Percentiles rank a stretch among this genome's conserved stretches.
phyloP scores from a whole-genome alignment of 2,329 filamentous ascomycete species.

The Fusarium sp. region DNA sequence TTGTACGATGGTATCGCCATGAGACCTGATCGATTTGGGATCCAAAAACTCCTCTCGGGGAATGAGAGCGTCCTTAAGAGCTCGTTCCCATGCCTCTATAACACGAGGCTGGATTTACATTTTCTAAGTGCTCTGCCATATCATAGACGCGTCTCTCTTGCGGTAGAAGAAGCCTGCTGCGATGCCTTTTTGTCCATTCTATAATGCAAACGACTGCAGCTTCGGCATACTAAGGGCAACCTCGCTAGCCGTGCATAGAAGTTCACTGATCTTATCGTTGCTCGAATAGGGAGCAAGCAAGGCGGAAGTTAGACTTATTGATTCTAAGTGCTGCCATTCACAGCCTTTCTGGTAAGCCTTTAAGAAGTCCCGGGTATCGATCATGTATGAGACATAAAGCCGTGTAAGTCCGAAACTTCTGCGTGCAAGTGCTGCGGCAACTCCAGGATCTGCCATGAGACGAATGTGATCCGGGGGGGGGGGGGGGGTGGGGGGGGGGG shows the following conservation, averaged over 20 bases:
- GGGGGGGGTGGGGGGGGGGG: too few species aligned
- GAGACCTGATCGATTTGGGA: not conserved
- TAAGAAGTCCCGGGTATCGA: not conserved
- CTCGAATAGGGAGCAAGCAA: not conserved
- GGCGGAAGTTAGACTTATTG: not conserved
- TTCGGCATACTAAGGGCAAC: not conserved
- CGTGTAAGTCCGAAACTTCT: not conserved
- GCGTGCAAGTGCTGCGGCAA: not conserved
- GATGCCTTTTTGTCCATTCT: not conserved
- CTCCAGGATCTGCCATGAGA: not conserved
- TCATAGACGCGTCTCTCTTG: not conserved
- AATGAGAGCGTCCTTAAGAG: not conserved
- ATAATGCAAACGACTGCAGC: not conserved
- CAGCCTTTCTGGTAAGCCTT: not conserved
- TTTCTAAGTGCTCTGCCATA: not conserved
- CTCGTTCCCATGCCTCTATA: not conserved
- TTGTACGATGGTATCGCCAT: not conserved
- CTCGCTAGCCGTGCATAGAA: not conserved
- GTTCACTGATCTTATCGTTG: not conserved
- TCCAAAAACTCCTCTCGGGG: not conserved
- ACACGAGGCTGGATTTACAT: not conserved
- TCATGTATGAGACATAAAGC: not conserved
- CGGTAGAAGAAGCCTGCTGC: not conserved
- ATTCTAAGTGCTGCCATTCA: not conserved
- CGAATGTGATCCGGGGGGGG: not conserved